phyloP scores from a whole-genome alignment of 2,329 filamentous ascomycete species.

The Emmonsia crescens region DNA sequence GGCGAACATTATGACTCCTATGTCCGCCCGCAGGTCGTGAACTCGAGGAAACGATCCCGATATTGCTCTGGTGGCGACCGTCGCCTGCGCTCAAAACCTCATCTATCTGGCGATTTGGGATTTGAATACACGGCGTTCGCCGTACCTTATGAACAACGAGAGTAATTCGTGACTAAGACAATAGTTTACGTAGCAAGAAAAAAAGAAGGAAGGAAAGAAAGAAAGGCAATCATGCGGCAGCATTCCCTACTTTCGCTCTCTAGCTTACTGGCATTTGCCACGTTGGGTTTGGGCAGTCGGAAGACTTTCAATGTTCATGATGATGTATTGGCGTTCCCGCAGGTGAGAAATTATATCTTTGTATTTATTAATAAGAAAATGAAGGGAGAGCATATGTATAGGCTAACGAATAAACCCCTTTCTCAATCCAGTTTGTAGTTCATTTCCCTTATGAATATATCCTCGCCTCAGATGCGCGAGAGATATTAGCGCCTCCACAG shows the following conservation, averaged over 20 bases:
- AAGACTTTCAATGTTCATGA: constrained; percentile 74
- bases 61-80: background rate
- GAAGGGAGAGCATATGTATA: background rate
- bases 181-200: background rate
- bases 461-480: constrained; percentile 56
- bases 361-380: background rate
- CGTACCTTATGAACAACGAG: background rate
- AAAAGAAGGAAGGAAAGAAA: background rate
- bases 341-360: constrained; percentile 46
- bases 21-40: background rate
- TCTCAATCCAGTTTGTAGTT: constrained; percentile 58
- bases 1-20: background rate
- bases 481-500: constrained; percentile 40
- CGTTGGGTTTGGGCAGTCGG: constrained; percentile 38
- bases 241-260: constrained; percentile 10
- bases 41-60: background rate
- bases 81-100: background rate
- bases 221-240: background rate
- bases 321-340: constrained; percentile 75
- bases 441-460: constrained; percentile 63
- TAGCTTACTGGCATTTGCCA: constrained; percentile 23
- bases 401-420: background rate
- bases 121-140: background rate
- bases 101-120: background rate
- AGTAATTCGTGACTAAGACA: background rate